phyloP scores from a whole-genome alignment of 2,329 filamentous ascomycete genomes.

The Alternaria sp. region DNA sequence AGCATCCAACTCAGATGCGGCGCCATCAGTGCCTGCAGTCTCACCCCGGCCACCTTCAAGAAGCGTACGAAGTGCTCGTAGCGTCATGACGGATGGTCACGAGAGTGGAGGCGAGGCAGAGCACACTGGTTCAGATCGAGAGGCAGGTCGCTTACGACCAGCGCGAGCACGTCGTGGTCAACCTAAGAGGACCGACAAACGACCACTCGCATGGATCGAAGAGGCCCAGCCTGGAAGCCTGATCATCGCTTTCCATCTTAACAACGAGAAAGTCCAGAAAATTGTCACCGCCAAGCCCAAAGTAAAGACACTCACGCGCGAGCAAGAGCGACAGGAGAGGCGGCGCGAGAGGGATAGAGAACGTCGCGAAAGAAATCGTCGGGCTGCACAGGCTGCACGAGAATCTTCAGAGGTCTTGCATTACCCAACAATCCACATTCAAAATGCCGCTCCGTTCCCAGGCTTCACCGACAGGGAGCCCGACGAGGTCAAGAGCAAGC shows the following conservation, averaged over 20 bases:
- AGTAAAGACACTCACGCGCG: constrained; percentile 45
- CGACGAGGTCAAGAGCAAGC: constrained; percentile 89
- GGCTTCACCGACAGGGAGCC: constrained; percentile 88
- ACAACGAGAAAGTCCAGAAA: constrained; percentile 64
- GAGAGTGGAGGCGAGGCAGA: constrained; percentile 38
- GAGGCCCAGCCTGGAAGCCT: constrained; percentile 39
- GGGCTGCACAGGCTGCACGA: constrained; percentile 51
- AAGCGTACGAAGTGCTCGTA: constrained; percentile 26
- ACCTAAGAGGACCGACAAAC: constrained; percentile 44
- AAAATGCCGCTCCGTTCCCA: constrained; percentile 80
- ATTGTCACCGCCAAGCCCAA: constrained; percentile 67
- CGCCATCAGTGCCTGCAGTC: constrained; percentile 33
- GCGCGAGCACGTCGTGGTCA: constrained; percentile 40
- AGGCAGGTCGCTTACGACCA: constrained; percentile 37
- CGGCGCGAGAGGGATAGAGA: constrained; percentile 44
- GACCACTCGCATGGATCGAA: constrained; percentile 46
- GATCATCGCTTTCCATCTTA: constrained; percentile 44
- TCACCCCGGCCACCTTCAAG: constrained; percentile 39
- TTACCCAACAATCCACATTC: constrained; percentile 66
- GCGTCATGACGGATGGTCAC: constrained; percentile 36
- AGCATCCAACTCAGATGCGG: constrained; percentile 39
- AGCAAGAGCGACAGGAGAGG: constrained; percentile 40
- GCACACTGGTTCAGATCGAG: constrained; percentile 38
- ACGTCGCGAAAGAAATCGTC: constrained; percentile 54
- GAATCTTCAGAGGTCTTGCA: constrained; percentile 56